Evolutionary conservation across 441 rosid genomes (phyloP).

Genomic region (Croton setiger): DNA sequence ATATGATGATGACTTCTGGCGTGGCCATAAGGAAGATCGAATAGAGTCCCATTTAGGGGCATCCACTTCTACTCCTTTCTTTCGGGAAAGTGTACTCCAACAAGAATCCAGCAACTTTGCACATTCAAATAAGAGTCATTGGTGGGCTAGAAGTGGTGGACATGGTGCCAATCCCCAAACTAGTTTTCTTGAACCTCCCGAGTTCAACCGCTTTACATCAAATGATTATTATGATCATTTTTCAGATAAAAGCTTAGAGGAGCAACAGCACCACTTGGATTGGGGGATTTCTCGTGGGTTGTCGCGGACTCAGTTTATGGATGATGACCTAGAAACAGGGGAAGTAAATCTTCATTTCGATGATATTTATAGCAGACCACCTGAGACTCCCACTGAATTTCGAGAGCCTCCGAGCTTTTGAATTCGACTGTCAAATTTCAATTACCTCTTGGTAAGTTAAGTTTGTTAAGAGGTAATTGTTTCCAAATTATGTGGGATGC

Average conservation of each 20-base stretch:
- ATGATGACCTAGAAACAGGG: slow-evolving; percentile 55
- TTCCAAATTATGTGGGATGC: slow-evolving; percentile 23
- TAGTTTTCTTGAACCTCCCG: slow-evolving; percentile 94
- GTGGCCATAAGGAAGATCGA: slow-evolving; percentile 32
- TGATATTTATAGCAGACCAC: slow-evolving; percentile 72
- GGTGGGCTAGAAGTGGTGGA: slow-evolving; percentile 79
- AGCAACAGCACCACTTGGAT: slow-evolving; percentile 42
- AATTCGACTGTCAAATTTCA: not conserved
- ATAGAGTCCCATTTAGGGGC: slow-evolving; percentile 51
- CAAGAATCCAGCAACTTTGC: slow-evolving; percentile 35
- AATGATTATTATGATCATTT: slow-evolving; percentile 36
- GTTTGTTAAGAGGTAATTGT: slow-evolving; percentile 4
- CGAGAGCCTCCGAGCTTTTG: slow-evolving; percentile 26
- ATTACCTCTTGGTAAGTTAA: not conserved
- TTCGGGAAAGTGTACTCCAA: slow-evolving; percentile 64
- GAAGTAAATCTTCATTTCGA: slow-evolving; percentile 71
- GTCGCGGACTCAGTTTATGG: slow-evolving; percentile 45
- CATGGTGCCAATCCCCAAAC: slow-evolving; percentile 44
- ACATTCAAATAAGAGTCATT: slow-evolving; percentile 41
- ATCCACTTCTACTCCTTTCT: slow-evolving; percentile 64
- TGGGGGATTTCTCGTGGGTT: slow-evolving; percentile 39
- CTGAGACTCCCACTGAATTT: slow-evolving; percentile 41
- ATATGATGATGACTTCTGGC: slow-evolving; percentile 38
- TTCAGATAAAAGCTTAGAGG: slow-evolving; percentile 59
- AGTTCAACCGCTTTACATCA: slow-evolving; percentile 40